Evolutionary conservation across 257 asterid species (phyloP).

Genomic region (Coffea eugenioides): DNA sequence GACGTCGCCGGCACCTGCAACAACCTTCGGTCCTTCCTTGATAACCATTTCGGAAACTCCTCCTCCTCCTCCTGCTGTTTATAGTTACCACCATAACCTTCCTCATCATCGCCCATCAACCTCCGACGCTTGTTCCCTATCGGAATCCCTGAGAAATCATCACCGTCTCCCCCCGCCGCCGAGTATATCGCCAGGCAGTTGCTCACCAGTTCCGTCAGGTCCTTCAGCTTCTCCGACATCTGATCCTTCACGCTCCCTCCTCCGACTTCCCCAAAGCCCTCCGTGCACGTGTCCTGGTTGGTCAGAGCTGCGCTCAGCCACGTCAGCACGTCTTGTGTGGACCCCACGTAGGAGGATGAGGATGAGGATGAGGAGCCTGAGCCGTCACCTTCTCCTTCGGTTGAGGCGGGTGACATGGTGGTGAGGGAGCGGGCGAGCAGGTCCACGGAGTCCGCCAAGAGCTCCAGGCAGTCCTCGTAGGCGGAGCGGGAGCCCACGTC

Average conservation of each 20-base stretch:
- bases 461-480: slow-evolving; percentile 80
- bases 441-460: slow-evolving; percentile 70
- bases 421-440: slow-evolving; percentile 62
- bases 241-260: slow-evolving; percentile 56
- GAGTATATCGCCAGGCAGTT: slow-evolving; percentile 86
- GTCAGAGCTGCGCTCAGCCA: slow-evolving; percentile 96
- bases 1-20: slow-evolving; percentile 47
- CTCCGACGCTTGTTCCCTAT: slow-evolving; percentile 70
- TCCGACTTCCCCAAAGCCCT: slow-evolving; percentile 54
- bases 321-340: slow-evolving; percentile 72
- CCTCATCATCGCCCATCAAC: slow-evolving; percentile 15
- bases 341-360: not conserved
- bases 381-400: slow-evolving; percentile 18
- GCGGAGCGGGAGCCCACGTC: slow-evolving; percentile 69
- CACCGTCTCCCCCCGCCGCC: slow-evolving; percentile 37
- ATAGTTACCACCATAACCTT: not conserved
- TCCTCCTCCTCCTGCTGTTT: slow-evolving; percentile 9
- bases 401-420: slow-evolving; percentile 31
- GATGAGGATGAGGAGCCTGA: not conserved
- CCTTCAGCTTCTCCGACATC: slow-evolving; percentile 55
- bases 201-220: slow-evolving; percentile 78
- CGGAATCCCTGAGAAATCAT: slow-evolving; percentile 76
- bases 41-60: slow-evolving; percentile 74
- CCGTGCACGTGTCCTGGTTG: slow-evolving; percentile 90
- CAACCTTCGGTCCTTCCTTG: slow-evolving; percentile 60